Base-by-base conservation (phyloP, 768 basidiomycete species). In the Lanmaoa rubissima region DNA sequence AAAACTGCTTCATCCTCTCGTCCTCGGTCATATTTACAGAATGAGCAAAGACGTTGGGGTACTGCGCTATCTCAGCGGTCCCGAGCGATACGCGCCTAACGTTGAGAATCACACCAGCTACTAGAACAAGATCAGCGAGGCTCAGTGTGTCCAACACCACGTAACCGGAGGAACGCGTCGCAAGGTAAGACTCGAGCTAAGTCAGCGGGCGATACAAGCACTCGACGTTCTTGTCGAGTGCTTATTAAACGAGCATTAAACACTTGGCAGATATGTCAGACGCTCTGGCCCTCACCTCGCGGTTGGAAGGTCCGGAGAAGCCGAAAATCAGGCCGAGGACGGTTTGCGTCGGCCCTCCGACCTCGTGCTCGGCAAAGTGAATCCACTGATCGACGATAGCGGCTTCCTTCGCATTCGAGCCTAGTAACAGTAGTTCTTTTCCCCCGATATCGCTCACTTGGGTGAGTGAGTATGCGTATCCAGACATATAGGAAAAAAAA, bases 41-140 rank as follows among this genome's bases (percentile, higher is more conserved):
- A 48, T 60, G 59, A 41, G 57, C 57, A 28, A 69, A 67, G 4
- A 63, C 7, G 21, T 55, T 52, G 0, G 59, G 55, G 42, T 59
- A 70, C 44, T 46, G 47, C 12, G 58, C 47, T 9, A 63, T 54
- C 13, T 65, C 55, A 11, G 51, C 48, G 17, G 57, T 42, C 31
- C 64, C 63, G 0, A 64, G 56, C 11, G 63, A 8, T 13, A 48
- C 16, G 2, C 14, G 17, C 14, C 53, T 42, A 5, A 56, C 55
- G 34, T 36, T 24, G 17, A 24, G 51, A 5, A 56, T 53, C 6
- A 47, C 36, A 16, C 63, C 43, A 19, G 49, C n/a, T n/a, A n/a
- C 59, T 10, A 68, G 17, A 28, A 68, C 21, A 31, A 68, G 50
- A 28, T 67, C 65, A 0, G 65, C 65, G 8, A 68, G 35, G 1